Conservation (phyloP, 2,329 filamentous ascomycete genomes). For the Tolypocladium inflatum region DNA sequence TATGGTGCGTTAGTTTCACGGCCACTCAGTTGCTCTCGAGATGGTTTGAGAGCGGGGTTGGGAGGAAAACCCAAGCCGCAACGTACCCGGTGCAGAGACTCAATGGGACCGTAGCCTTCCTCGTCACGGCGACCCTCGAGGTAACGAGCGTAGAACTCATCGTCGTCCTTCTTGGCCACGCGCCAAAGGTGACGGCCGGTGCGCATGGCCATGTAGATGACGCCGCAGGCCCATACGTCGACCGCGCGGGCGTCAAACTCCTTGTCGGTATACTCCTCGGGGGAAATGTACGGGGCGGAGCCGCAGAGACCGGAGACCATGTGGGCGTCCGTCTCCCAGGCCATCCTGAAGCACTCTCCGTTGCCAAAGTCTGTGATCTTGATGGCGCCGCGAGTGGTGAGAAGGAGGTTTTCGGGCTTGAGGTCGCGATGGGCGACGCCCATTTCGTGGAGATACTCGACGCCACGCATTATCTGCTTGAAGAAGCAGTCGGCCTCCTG, state of each 20-base stretch:
- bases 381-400: slow-evolving; percentile 84
- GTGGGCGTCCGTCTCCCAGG: slow-evolving; percentile 96
- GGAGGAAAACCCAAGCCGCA: neutral
- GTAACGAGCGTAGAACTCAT: slow-evolving; percentile 94
- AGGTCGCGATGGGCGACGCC: slow-evolving; percentile 93
- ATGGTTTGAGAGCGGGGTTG: neutral
- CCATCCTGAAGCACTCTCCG: slow-evolving; percentile 98
- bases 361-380: slow-evolving; percentile 99
- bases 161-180: slow-evolving; percentile 91
- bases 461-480: slow-evolving; percentile 97
- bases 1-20: slow-evolving; percentile 25
- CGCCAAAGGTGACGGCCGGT: slow-evolving; percentile 94
- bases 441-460: slow-evolving; percentile 99
- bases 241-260: slow-evolving; percentile 98
- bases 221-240: slow-evolving; percentile 95
- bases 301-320: slow-evolving; percentile 97
- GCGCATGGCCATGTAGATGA: slow-evolving; percentile 99
- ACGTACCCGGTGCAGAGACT: slow-evolving; percentile 87
- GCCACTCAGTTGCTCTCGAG: neutral
- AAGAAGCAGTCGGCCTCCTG: slow-evolving; percentile 96
- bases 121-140: slow-evolving; percentile 88
- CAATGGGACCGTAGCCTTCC: slow-evolving; percentile 92
- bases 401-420: slow-evolving; percentile 90
- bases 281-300: slow-evolving; percentile 93
- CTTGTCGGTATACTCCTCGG: slow-evolving; percentile 89